Percentiles rank a stretch among this genome's conserved stretches.
These are phyloP conservation scores for Wakefieldia striispora DNA, from an alignment of 768 basidiomycete genomes.

Conservation along the genomic window DNA sequence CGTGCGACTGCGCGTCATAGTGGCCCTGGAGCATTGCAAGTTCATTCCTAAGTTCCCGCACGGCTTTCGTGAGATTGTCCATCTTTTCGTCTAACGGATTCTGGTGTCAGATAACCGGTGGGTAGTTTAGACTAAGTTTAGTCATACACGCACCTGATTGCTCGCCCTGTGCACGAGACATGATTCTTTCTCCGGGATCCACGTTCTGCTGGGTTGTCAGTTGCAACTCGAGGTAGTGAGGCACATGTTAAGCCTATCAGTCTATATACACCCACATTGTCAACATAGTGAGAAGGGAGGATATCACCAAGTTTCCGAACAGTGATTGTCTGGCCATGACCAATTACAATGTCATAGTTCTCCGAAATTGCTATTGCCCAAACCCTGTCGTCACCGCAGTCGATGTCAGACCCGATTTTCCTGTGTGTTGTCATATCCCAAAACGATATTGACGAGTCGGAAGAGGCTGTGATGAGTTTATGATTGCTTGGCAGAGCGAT, in stretches of 20 bases:
- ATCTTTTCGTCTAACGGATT: not conserved
- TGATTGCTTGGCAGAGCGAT: not conserved
- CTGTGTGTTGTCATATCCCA: not conserved
- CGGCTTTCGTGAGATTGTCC: not conserved
- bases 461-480: not conserved
- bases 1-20: too few relatives aligned
- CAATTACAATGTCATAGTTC: not conserved
- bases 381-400: not conserved
- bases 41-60: not conserved
- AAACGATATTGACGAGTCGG: not conserved
- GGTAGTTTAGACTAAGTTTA: too few relatives aligned
- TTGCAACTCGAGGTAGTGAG: too few relatives aligned
- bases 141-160: not conserved
- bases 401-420: not conserved
- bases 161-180: too few relatives aligned
- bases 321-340: not conserved
- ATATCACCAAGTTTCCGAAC: not conserved
- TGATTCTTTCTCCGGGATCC: too few relatives aligned
- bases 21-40: too few relatives aligned
- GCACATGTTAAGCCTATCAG: too few relatives aligned
- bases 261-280: too few relatives aligned
- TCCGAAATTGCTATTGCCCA: not conserved
- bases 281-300: not conserved
- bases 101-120: not conserved
- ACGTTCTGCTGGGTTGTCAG: too few relatives aligned